Percentiles rank a stretch among this genome's conserved stretches.
phyloP scores from a whole-genome alignment of 2,329 filamentous ascomycete species.

The Penicillium sp. region DNA sequence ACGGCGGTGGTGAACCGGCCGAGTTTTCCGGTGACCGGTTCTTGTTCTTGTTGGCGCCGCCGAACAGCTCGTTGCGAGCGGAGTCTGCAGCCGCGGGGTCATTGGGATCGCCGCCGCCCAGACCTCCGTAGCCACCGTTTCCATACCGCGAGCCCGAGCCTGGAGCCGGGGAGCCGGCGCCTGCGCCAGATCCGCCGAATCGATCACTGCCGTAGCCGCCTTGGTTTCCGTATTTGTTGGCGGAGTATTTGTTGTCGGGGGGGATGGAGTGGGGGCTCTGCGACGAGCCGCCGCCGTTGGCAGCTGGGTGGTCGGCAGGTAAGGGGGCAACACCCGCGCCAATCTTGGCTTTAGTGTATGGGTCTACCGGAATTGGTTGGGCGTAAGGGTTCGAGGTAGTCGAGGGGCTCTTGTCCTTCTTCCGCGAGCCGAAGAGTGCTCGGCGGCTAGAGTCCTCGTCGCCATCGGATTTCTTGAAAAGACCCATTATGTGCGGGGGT shows the following conservation, averaged over 20 bases:
- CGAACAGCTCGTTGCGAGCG: conserved; percentile 60
- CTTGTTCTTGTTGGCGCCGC: conserved; percentile 51
- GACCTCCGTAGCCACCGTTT: conserved; percentile 56
- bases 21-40: conserved; percentile 44
- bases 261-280: conserved; percentile 32
- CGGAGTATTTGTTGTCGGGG: conserved; percentile 36
- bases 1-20: conserved; percentile 35
- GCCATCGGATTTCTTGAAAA: conserved; percentile 56
- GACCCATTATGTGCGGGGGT: conserved; percentile 28
- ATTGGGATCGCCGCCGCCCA: conserved; percentile 52
- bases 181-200: conserved; percentile 47
- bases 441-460: conserved; percentile 54
- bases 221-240: conserved; percentile 47
- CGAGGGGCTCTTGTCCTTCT: conserved; percentile 55
- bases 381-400: conserved; percentile 58
- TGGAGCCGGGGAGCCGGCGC: conserved; percentile 29
- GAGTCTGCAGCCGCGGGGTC: conserved; percentile 53
- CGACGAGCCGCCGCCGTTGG: conserved; percentile 24
- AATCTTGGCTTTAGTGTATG: conserved; percentile 55
- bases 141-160: conserved; percentile 48
- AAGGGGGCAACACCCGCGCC: conserved; percentile 42
- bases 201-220: conserved; percentile 54
- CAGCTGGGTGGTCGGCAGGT: conserved; percentile 34
- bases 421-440: conserved; percentile 59
- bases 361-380: conserved; percentile 52